phyloP scores from a whole-genome alignment of 495 filamentous ascomycete species.

The Aspergillus cavernicola region DNA sequence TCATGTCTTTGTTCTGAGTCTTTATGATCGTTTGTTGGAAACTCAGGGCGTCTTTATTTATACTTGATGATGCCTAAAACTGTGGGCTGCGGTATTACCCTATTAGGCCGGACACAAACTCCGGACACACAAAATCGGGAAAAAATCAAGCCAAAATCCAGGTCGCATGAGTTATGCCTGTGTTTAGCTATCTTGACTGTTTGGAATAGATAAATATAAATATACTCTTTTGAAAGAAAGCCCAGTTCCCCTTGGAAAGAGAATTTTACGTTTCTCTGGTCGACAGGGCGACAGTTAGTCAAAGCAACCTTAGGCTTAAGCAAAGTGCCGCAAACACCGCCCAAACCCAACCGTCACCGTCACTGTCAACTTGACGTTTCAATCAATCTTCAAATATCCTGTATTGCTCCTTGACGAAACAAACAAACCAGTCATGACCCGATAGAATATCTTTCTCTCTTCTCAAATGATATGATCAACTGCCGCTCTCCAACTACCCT shows the following conservation, averaged over 20 bases:
- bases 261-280: neutral
- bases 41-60: conserved; percentile 4
- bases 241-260: neutral
- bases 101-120: conserved; percentile 2
- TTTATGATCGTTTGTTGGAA: neutral
- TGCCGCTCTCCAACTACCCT: conserved; percentile 8
- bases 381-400: neutral
- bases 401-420: neutral
- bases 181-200: no score
- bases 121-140: conserved; percentile 11
- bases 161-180: neutral
- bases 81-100: neutral
- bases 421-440: conserved; percentile 15
- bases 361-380: neutral
- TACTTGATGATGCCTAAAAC: conserved; percentile 4
- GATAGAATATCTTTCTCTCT: conserved; percentile 10
- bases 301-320: conserved; percentile 1
- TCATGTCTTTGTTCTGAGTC: neutral
- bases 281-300: neutral
- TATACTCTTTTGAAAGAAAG: neutral
- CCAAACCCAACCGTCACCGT: neutral
- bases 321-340: conserved; percentile 16
- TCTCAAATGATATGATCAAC: conserved; percentile 19
- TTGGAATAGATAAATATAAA: no score
- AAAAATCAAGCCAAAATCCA: neutral